Evolutionary conservation across 495 filamentous ascomycete genomes (phyloP).

Genomic region (Tetracladium marchalianum): DNA sequence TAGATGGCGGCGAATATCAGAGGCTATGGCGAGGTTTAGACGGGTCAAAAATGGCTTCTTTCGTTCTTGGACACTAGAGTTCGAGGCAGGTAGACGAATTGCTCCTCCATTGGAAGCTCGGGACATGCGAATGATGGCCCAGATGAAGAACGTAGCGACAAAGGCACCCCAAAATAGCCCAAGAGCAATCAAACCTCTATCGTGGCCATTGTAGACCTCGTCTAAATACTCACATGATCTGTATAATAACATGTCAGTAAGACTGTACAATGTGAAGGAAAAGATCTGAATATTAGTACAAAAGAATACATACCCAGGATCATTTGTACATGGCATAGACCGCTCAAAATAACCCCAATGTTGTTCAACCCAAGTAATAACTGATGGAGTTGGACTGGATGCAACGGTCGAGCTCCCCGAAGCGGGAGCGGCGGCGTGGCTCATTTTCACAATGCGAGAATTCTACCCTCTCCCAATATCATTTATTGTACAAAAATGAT

Average conservation of each 20-base stretch:
- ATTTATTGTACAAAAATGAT: no score
- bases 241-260: no score
- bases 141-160: slow-evolving; percentile 51
- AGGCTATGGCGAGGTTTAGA: not conserved
- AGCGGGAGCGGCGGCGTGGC: no score
- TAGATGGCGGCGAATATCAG: slow-evolving; percentile 4
- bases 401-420: no score
- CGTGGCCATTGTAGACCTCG: slow-evolving; percentile 48
- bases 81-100: not conserved
- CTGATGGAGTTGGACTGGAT: no score
- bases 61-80: not conserved
- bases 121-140: slow-evolving; percentile 36
- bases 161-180: slow-evolving; percentile 27
- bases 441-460: no score
- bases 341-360: slow-evolving; percentile 55
- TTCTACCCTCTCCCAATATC: no score
- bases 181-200: slow-evolving; percentile 12
- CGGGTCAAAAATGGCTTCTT: not conserved
- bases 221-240: slow-evolving; percentile 52
- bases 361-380: slow-evolving; percentile 23
- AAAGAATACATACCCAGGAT: slow-evolving; percentile 27
- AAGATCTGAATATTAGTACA: no score
- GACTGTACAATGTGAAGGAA: no score
- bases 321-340: slow-evolving; percentile 41
- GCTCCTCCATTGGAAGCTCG: not conserved